Evolutionary conservation across 2,329 filamentous ascomycete genomes (phyloP).

Genomic region (Hypoxylon sp.): DNA sequence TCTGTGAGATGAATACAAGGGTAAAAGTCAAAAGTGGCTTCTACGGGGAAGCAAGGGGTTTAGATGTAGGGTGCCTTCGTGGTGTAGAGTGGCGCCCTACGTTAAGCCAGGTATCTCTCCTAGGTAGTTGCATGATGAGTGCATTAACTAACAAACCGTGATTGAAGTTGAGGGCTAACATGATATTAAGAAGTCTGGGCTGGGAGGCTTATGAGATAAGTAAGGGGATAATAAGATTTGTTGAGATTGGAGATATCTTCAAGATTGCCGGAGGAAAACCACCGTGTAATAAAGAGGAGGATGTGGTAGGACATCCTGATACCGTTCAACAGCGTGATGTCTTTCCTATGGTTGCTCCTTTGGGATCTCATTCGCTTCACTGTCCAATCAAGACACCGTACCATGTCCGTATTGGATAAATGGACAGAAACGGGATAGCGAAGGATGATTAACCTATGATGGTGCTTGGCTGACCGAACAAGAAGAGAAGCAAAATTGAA

Average conservation of each 20-base stretch:
- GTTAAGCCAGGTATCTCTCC: not conserved
- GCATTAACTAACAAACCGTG: not conserved
- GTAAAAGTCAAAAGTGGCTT: not conserved
- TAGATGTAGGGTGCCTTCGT: not conserved
- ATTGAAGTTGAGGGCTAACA: not conserved
- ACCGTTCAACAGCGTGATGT: slow-evolving; percentile 19
- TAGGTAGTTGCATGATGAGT: not conserved
- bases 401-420: slow-evolving; percentile 28
- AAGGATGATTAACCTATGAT: slow-evolving; percentile 31
- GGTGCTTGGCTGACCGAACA: slow-evolving; percentile 33
- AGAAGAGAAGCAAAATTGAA: slow-evolving; percentile 8
- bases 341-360: slow-evolving; percentile 36
- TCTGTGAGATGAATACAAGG: not conserved
- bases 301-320: slow-evolving; percentile 17
- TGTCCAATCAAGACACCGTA: slow-evolving; percentile 31
- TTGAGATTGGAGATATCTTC: slow-evolving; percentile 3
- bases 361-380: slow-evolving; percentile 38
- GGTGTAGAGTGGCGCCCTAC: not conserved
- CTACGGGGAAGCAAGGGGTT: not conserved
- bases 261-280: slow-evolving; percentile 1
- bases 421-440: slow-evolving; percentile 31
- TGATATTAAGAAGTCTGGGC: not conserved
- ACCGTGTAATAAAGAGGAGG: slow-evolving; percentile 1
- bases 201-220: slow-evolving; percentile 2
- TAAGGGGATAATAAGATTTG: slow-evolving; percentile 2